Evolutionary conservation across 805 yeast species (phyloP).

Genomic region (Candida quercuum): DNA sequence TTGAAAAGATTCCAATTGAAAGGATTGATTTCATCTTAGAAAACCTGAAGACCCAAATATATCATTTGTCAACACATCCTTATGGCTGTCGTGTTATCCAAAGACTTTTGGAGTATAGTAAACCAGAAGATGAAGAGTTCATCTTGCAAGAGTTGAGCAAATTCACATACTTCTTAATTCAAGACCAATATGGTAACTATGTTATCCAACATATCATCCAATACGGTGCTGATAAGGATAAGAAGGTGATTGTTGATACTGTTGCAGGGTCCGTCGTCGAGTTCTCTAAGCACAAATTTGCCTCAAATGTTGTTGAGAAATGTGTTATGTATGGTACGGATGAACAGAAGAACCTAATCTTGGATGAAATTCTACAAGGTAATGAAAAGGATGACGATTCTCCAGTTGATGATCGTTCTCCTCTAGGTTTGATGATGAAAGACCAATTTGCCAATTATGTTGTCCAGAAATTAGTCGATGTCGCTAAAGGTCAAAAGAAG

Average conservation of each 20-base stretch:
- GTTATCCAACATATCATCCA: constrained; percentile 95
- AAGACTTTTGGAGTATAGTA: constrained; percentile 78
- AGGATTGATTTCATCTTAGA: constrained; percentile 66
- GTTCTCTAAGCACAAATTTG: constrained; percentile 94
- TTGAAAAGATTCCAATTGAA: constrained; percentile 76
- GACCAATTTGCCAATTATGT: constrained; percentile 98
- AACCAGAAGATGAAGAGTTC: constrained; percentile 53
- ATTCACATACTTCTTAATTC: constrained; percentile 70
- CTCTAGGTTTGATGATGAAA: constrained; percentile 89
- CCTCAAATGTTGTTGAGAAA: constrained; percentile 95
- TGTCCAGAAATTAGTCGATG: constrained; percentile 88
- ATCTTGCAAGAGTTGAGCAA: constrained; percentile 70
- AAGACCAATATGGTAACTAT: constrained; percentile 96
- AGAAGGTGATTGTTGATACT: constrained; percentile 55
- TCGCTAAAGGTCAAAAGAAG: constrained; percentile 66
- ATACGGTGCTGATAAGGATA: constrained; percentile 62
- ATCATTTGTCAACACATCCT: constrained; percentile 88
- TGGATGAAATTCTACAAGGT: constrained; percentile 59
- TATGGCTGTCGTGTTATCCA: constrained; percentile 98
- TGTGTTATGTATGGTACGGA: constrained; percentile 71
- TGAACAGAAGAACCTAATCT: constrained; percentile 55
- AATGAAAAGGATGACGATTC: constrained; percentile 34
- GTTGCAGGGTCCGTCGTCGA: constrained; percentile 70
- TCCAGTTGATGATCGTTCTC: constrained; percentile 54
- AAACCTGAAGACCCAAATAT: constrained; percentile 63